phyloP scores from a whole-genome alignment of 257 asterid species.

The Solanum dulcamara region DNA sequence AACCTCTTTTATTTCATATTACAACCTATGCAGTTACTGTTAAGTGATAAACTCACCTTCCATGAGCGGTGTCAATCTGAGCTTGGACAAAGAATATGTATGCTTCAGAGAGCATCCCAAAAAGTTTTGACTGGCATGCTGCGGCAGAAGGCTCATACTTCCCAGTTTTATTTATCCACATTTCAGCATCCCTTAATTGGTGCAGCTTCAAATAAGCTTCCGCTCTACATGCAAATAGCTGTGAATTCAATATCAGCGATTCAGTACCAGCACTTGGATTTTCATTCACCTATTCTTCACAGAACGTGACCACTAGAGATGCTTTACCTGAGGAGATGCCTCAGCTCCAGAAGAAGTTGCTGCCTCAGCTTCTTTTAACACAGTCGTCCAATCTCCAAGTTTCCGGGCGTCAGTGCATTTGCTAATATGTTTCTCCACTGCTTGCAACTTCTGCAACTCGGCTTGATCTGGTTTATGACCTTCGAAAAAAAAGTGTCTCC shows the following conservation, averaged over 20 bases:
- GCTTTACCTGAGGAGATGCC: constrained; percentile 61
- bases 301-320: not conserved
- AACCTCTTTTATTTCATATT: not conserved
- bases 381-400: constrained; percentile 51
- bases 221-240: constrained; percentile 60
- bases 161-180: constrained; percentile 24
- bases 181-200: constrained; percentile 38
- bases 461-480: constrained; percentile 43
- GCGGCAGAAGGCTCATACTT: constrained; percentile 4
- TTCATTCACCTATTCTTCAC: not conserved
- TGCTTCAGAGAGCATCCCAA: constrained; percentile 60
- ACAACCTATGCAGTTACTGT: not conserved
- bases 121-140: constrained; percentile 21
- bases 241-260: constrained; percentile 22
- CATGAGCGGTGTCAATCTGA: constrained; percentile 46
- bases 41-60: constrained; percentile 38
- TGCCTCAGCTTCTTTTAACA: constrained; percentile 51
- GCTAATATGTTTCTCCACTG: constrained; percentile 43
- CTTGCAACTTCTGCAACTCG: constrained; percentile 55
- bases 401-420: constrained; percentile 51
- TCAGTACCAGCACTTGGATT: not conserved
- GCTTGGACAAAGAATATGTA: constrained; percentile 37
- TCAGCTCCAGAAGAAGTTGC: constrained; percentile 66
- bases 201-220: constrained; percentile 67
- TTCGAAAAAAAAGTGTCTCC: constrained; percentile 41